Evolutionary conservation across 2,329 filamentous ascomycete species (phyloP).

Genomic region (Fusarium aywerte): DNA sequence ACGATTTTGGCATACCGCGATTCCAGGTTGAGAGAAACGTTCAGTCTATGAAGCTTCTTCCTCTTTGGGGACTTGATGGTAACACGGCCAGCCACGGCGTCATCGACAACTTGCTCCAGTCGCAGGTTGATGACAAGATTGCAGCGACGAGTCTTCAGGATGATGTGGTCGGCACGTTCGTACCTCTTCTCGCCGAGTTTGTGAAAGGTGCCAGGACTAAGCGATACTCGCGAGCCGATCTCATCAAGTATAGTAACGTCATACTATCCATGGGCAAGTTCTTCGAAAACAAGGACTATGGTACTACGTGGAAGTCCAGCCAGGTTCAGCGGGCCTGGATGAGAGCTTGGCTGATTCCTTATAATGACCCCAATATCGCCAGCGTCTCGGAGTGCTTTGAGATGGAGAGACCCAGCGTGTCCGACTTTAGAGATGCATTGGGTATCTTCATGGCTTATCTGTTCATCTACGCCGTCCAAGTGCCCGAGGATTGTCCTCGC

Average conservation of each 20-base stretch:
- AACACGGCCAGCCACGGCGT: constrained; percentile 36
- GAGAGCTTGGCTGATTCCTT: constrained; percentile 25
- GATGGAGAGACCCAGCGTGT: constrained; percentile 31
- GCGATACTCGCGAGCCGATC: constrained; percentile 19
- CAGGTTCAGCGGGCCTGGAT: constrained; percentile 14
- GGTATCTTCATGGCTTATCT: constrained; percentile 33
- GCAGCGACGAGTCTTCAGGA: constrained; percentile 17
- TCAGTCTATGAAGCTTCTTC: constrained; percentile 32
- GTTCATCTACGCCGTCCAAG: constrained; percentile 32
- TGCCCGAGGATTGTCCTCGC: constrained; percentile 30
- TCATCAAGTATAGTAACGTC: constrained; percentile 34
- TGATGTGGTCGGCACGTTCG: constrained; percentile 19
- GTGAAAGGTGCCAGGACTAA: constrained; percentile 35
- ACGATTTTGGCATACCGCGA: constrained; percentile 35
- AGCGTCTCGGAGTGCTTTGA: constrained; percentile 26
- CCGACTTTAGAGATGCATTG: constrained; percentile 27
- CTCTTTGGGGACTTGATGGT: constrained; percentile 36
- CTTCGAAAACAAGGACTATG: constrained; percentile 35
- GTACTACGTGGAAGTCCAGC: constrained; percentile 28
- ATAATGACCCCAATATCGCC: constrained; percentile 28
- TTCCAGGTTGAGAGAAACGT: constrained; percentile 41
- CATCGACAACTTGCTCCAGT: constrained; percentile 32
- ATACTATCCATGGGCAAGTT: constrained; percentile 36
- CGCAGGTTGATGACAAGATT: constrained; percentile 35
- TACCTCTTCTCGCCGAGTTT: constrained; percentile 33